phyloP scores from a whole-genome alignment of 2,329 filamentous ascomycete species.

The Colletotrichum truncatum region DNA sequence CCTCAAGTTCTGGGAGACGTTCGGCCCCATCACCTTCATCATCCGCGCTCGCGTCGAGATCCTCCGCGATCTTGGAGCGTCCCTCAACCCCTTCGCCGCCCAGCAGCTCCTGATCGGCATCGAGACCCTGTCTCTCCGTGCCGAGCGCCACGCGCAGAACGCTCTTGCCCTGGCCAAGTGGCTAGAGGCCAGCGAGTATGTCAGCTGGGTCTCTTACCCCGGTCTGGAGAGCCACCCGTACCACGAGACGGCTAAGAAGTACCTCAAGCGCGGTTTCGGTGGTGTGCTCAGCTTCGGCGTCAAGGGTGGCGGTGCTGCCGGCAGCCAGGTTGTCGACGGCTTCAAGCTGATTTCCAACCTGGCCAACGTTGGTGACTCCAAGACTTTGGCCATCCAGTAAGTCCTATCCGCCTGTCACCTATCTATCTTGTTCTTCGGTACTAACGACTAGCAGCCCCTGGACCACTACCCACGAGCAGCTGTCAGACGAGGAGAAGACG shows the following conservation, averaged over 20 bases:
- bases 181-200: conserved; percentile 84
- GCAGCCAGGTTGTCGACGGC: conserved; percentile 88
- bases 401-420: conserved; percentile 25
- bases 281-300: conserved; percentile 94
- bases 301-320: conserved; percentile 85
- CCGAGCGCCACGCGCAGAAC: conserved; percentile 88
- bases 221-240: conserved; percentile 84
- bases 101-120: conserved; percentile 90
- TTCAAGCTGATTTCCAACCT: conserved; percentile 97
- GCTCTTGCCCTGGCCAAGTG: conserved; percentile 82
- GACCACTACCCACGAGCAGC: conserved; percentile 94
- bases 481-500: conserved; percentile 81
- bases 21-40: conserved; percentile 83
- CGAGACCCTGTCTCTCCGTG: conserved; percentile 88
- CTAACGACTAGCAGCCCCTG: conserved; percentile 65
- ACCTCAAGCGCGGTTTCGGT: conserved; percentile 84
- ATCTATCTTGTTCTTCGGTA: neutral
- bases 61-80: conserved; percentile 84
- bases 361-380: conserved; percentile 95
- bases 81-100: conserved; percentile 89
- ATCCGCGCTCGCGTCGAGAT: conserved; percentile 90
- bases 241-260: conserved; percentile 85
- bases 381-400: conserved; percentile 89
- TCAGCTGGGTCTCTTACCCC: conserved; percentile 94
- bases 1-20: conserved; percentile 93